A percentile compares a stretch with the other conserved stretches of the same genome.
Conservation (phyloP, 345 rosid species). For the Gossypium mustelinum region DNA sequence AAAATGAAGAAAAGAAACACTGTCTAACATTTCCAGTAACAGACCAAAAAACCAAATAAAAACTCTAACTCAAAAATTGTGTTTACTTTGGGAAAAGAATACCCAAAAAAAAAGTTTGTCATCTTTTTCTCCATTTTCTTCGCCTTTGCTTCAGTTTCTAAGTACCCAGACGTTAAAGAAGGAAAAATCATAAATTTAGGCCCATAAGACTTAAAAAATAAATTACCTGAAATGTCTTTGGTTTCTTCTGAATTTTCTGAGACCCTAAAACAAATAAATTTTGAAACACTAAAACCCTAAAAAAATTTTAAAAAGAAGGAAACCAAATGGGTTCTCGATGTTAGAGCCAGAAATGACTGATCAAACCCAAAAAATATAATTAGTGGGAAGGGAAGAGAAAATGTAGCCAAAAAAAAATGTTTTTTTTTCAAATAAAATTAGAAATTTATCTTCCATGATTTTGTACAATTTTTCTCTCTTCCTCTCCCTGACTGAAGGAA, state of each 20-base stretch:
- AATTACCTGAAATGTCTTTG: slow-evolving; percentile 12
- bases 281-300: not conserved
- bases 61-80: not conserved
- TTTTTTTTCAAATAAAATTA: not conserved
- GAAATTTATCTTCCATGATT: not conserved
- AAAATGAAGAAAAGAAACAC: not conserved
- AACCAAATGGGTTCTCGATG: not conserved
- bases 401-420: not conserved
- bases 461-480: not conserved
- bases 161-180: not conserved
- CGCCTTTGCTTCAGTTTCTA: not conserved
- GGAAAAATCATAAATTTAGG: not conserved
- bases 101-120: not conserved
- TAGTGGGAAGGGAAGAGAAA: not conserved
- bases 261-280: not conserved
- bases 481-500: not conserved
- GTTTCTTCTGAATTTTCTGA: not conserved
- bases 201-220: not conserved
- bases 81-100: not conserved
- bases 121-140: not conserved
- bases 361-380: not conserved
- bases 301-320: not conserved
- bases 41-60: not conserved
- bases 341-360: not conserved
- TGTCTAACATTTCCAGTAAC: not conserved